Evolutionary conservation across 768 basidiomycete species (phyloP).

Genomic region (Amyloporia xantha): DNA sequence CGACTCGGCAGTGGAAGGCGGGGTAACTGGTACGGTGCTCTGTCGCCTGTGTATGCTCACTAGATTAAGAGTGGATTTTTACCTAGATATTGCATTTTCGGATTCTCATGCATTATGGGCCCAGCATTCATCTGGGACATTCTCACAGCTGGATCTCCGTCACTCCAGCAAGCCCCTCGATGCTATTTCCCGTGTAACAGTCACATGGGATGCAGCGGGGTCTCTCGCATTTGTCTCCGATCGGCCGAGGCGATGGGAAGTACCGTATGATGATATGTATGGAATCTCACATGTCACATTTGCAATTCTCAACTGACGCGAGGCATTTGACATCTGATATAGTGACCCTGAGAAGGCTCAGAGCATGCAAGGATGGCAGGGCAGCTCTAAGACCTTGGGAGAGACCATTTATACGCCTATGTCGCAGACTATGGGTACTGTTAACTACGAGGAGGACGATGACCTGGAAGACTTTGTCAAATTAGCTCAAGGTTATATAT

Average conservation of each 20-base stretch:
- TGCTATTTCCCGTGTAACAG: conserved; percentile 52
- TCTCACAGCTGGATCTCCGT: conserved; percentile 74
- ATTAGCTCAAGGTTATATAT: conserved; percentile 59
- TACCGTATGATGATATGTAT: conserved; percentile 79
- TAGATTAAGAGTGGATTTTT: not conserved
- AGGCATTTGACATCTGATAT: conserved; percentile 6
- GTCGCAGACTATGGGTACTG: conserved; percentile 54
- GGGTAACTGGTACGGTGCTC: conserved; percentile 57
- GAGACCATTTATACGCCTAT: conserved; percentile 45
- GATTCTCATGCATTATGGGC: conserved; percentile 71
- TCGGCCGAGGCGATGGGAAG: conserved; percentile 44
- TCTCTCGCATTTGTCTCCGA: conserved; percentile 64
- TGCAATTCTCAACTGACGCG: not conserved
- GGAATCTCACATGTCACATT: conserved; percentile 17
- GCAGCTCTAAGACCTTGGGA: conserved; percentile 49
- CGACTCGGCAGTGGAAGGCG: conserved; percentile 60
- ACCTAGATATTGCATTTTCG: conserved; percentile 58
- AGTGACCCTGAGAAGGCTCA: conserved; percentile 29
- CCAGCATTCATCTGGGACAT: conserved; percentile 67
- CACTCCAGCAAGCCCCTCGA: conserved; percentile 60
- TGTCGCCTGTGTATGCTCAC: not conserved
- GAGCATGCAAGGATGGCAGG: conserved; percentile 22
- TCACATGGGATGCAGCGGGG: conserved; percentile 62
- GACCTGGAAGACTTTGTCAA: conserved; percentile 45
- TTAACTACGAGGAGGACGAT: conserved; percentile 28